A percentile compares a stretch with the other conserved stretches of the same genome.
Conservation (phyloP, 202 grass and related monocot genomes). For the Eragrostis tef region DNA sequence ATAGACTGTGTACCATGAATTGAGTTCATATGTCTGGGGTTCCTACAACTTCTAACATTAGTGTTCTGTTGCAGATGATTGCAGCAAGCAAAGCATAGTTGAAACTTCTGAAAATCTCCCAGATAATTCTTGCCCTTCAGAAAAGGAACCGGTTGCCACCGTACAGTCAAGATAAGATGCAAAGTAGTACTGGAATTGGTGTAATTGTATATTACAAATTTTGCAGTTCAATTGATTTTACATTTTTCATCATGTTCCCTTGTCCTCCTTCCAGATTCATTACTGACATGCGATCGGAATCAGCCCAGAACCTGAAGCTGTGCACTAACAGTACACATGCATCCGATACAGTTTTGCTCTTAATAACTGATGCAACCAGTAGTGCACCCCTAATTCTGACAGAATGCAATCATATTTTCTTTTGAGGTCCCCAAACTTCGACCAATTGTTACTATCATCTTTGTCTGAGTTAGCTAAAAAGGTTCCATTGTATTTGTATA, state of each 20-base stretch:
- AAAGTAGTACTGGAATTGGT: background rate
- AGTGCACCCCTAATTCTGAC: background rate
- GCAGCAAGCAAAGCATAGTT: slow-evolving; percentile 20
- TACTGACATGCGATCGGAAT: background rate
- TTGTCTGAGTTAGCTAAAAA: background rate
- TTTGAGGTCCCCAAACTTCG: background rate
- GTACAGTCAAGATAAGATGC: slow-evolving; percentile 29
- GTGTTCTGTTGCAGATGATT: slow-evolving; percentile 46
- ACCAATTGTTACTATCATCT: background rate
- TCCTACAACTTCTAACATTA: background rate
- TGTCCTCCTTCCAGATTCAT: slow-evolving; percentile 24
- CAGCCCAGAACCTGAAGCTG: background rate
- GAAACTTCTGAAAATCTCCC: slow-evolving; percentile 42
- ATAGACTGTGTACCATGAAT: background rate
- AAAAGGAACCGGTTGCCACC: slow-evolving; percentile 31
- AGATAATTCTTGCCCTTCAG: slow-evolving; percentile 37
- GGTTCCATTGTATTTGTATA: background rate
- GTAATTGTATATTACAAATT: background rate
- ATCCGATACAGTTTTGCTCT: background rate
- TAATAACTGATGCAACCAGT: background rate
- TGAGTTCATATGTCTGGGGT: slow-evolving; percentile 9
- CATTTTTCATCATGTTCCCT: slow-evolving; percentile 5
- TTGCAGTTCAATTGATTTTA: background rate
- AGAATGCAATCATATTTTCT: background rate
- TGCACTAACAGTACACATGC: background rate